Evolutionary conservation across 805 yeast species (phyloP), one percentile per base, ranked within the genome.

Genomic region (Yarrowia hollandica): DNA sequence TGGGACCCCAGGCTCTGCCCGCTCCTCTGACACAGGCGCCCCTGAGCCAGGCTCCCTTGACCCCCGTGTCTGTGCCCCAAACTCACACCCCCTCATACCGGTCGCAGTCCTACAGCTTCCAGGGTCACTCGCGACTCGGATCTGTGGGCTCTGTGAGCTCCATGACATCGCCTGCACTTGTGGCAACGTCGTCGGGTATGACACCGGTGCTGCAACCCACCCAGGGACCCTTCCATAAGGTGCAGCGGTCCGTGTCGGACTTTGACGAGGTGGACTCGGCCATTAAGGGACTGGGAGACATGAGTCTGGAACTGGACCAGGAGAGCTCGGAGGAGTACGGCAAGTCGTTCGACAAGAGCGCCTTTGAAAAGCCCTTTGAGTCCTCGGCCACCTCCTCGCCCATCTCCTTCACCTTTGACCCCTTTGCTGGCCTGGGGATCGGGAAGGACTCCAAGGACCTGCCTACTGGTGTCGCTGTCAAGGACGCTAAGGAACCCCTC

Each of bases 401-500:
- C 55, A 48, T 48, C 55, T 48, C 55, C 16, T 48, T 48, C 55
- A 48, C 55, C 39, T 48, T 48, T 22, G 55, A 48, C 39, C 55
- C 55, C 15, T 48, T 48, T 48, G 55, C 55, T 1, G 55, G 55
- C 4, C 55, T 48, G 15, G 55, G 55, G 4, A 48, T 48, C 31
- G 26, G 54, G 11, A 28, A 9, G 12, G 26, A 15, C 30, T 10
- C 11, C 34, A 31, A 31, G n/a, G 16, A 12, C 12, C 6, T 7
- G 9, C 10, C 28, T 25, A 25, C n/a, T n/a, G n/a, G n/a, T n/a
- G n/a, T n/a, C n/a, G n/a, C n/a, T n/a, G n/a, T n/a, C n/a, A n/a
- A n/a, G n/a, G n/a, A n/a, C n/a, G n/a, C n/a, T n/a, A n/a, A n/a
- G n/a, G n/a, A n/a, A n/a, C n/a, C n/a, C n/a, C n/a, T n/a, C n/a